A percentile compares a stretch with the other conserved stretches of the same genome.
Evolutionary conservation across 1,284 basidiomycete species (phyloP).

Genomic region (Uromyces viciae-fabae): DNA sequence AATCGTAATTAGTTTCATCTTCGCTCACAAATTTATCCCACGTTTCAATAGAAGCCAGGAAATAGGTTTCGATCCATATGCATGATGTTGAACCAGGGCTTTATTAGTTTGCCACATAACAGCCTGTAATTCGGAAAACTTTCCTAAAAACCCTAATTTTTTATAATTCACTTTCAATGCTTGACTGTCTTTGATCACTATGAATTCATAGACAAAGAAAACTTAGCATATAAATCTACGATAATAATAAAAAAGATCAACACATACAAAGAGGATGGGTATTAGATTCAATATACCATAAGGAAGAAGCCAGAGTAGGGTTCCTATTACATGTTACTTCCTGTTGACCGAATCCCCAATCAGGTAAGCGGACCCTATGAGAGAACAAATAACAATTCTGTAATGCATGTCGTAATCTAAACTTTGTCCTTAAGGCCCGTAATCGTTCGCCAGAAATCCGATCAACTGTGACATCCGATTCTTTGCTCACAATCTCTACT

Average conservation of each 20-base stretch:
- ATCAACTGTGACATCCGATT: constrained; percentile 58
- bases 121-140: constrained; percentile 85
- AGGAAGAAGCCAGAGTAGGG: constrained; percentile 78
- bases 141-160: constrained; percentile 76
- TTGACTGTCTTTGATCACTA: constrained; percentile 63
- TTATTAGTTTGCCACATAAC: constrained; percentile 99
- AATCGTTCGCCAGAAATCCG: constrained; percentile 67
- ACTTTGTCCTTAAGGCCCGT: constrained; percentile 74
- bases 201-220: neutral
- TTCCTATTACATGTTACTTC: constrained; percentile 97
- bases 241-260: neutral
- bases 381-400: constrained; percentile 96
- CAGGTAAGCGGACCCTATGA: constrained; percentile 93
- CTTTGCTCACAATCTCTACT: constrained; percentile 71
- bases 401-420: constrained; percentile 77
- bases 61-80: constrained; percentile 85
- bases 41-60: constrained; percentile 83
- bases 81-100: constrained; percentile 87
- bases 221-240: neutral
- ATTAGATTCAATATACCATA: constrained; percentile 93
- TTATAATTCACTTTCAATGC: constrained; percentile 74
- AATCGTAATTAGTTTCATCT: neutral
- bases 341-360: constrained; percentile 97
- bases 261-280: constrained; percentile 70
- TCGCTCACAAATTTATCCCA: constrained; percentile 65